phyloP scores from a whole-genome alignment of 2,329 filamentous ascomycete genomes.

The Camillea tinctor region DNA sequence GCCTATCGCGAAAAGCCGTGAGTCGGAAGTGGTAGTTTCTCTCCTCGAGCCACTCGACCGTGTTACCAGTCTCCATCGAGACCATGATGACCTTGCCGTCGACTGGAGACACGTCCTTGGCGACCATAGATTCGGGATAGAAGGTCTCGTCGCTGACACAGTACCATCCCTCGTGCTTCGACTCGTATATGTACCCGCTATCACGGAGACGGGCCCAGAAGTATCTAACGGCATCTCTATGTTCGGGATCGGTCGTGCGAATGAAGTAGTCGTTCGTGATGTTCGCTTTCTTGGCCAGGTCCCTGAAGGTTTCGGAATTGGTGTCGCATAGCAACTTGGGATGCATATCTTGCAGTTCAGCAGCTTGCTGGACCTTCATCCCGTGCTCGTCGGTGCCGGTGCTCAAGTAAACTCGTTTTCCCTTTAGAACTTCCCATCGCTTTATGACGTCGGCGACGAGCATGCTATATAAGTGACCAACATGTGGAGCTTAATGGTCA shows the following conservation, averaged over 20 bases:
- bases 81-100: constrained; percentile 83
- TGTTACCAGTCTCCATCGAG: constrained; percentile 82
- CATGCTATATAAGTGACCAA: constrained; percentile 94
- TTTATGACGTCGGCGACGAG: constrained; percentile 88
- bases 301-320: constrained; percentile 76
- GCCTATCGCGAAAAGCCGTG: constrained; percentile 73
- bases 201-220: constrained; percentile 83
- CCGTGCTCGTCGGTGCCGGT: constrained; percentile 98
- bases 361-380: constrained; percentile 92
- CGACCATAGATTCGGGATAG: constrained; percentile 75
- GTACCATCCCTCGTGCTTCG: constrained; percentile 93
- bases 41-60: constrained; percentile 93
- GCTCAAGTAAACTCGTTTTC: constrained; percentile 68
- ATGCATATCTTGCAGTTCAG: constrained; percentile 65
- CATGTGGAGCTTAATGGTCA: constrained; percentile 71
- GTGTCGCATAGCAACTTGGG: constrained; percentile 87
- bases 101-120: constrained; percentile 70
- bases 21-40: constrained; percentile 93
- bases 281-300: constrained; percentile 66
- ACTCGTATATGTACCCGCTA: constrained; percentile 75
- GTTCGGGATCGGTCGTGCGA: constrained; percentile 81
- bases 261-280: constrained; percentile 85
- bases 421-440: constrained; percentile 80
- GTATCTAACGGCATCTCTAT: constrained; percentile 81
- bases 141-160: constrained; percentile 96